A percentile compares a stretch with the other conserved stretches of the same genome.
phyloP scores from a whole-genome alignment of 139 green algal species.

The Astrephomene gubernaculifera region DNA sequence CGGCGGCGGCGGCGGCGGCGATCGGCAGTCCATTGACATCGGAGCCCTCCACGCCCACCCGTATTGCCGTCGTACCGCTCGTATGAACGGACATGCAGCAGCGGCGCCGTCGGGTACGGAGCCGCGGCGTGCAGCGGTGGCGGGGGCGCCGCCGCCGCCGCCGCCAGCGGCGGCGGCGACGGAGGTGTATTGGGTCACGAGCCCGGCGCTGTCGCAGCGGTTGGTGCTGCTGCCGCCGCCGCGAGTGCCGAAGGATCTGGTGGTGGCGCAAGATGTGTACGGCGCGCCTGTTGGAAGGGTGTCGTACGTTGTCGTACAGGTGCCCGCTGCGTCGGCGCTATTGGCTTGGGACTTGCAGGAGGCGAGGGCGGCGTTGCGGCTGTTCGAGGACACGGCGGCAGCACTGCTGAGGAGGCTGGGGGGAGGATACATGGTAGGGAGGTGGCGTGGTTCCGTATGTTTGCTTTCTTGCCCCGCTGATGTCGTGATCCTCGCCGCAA shows the following conservation, averaged over 20 bases:
- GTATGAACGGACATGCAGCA: too few species aligned
- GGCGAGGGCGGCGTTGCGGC: not conserved
- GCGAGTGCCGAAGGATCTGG: not conserved
- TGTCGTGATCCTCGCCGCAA: not conserved
- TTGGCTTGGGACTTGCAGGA: slow-evolving; percentile 18
- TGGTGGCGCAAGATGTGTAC: not conserved
- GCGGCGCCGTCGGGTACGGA: not conserved
- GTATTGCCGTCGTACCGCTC: too few species aligned
- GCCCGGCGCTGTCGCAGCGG: not conserved
- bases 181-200: not conserved
- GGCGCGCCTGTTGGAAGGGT: not conserved
- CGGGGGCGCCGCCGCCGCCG: not conserved
- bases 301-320: slow-evolving; percentile 27
- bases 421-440: slow-evolving; percentile 11
- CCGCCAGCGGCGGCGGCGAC: not conserved
- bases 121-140: not conserved
- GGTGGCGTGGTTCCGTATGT: not conserved
- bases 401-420: not conserved
- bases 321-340: not conserved
- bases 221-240: slow-evolving; percentile 12
- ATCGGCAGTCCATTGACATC: too few species aligned
- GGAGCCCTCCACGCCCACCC: too few species aligned
- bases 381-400: not conserved
- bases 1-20: too few species aligned
- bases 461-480: not conserved